Evolutionary conservation across 2,329 filamentous ascomycete species (phyloP).

Genomic region (Emmonsiellopsis sp.): DNA sequence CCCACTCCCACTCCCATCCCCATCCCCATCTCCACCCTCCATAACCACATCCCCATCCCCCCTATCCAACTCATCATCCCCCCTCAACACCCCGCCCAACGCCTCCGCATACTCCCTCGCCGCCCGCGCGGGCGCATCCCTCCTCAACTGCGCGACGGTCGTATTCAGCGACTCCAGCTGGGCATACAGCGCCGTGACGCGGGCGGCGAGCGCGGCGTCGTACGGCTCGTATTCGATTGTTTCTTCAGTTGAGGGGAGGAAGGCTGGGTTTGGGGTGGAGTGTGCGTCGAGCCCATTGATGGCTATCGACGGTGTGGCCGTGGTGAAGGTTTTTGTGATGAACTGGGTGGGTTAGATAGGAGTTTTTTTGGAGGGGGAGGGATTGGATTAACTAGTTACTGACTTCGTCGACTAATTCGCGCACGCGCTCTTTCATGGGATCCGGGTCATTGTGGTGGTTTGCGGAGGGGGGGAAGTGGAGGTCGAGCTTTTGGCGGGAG

Average conservation of each 20-base stretch:
- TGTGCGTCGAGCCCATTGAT: slow-evolving; percentile 34
- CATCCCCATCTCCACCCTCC: slow-evolving; percentile 9
- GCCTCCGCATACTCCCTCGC: slow-evolving; percentile 29
- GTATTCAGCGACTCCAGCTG: slow-evolving; percentile 39
- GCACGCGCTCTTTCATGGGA: slow-evolving; percentile 34
- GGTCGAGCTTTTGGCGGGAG: slow-evolving; percentile 39
- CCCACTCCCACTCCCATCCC: neutral
- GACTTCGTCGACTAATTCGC: slow-evolving; percentile 33
- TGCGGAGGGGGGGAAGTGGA: slow-evolving; percentile 38
- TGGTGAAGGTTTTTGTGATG: slow-evolving; percentile 34
- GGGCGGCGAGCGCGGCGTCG: slow-evolving; percentile 33
- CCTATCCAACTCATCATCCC: slow-evolving; percentile 51
- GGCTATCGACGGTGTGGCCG: slow-evolving; percentile 34
- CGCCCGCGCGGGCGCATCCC: slow-evolving; percentile 34
- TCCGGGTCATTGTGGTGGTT: slow-evolving; percentile 28
- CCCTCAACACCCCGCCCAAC: slow-evolving; percentile 28
- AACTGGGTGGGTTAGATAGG: slow-evolving; percentile 22
- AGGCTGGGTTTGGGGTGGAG: slow-evolving; percentile 20
- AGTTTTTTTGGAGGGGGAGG: neutral
- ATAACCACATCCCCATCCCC: slow-evolving; percentile 32
- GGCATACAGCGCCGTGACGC: slow-evolving; percentile 36
- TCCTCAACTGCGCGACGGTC: slow-evolving; percentile 36
- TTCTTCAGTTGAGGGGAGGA: slow-evolving; percentile 27
- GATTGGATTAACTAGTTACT: neutral
- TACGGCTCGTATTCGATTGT: slow-evolving; percentile 40